Conservation (phyloP, 805 yeast genomes). For the Candida oleophila region DNA sequence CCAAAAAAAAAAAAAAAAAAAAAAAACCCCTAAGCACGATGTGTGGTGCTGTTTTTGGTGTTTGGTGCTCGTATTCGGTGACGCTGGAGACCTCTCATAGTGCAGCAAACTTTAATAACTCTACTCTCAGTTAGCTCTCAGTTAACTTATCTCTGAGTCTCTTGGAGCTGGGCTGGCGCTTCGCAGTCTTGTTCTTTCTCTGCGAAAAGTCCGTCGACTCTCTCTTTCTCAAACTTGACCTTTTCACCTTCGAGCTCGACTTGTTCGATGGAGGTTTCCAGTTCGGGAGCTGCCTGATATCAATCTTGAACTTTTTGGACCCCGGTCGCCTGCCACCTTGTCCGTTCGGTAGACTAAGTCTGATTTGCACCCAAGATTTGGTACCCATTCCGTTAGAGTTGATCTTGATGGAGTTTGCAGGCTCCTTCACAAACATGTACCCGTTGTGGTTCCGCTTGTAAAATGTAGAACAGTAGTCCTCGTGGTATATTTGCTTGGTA, state of each 20-base stretch:
- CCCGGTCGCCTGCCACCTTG: background rate
- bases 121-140: background rate
- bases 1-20: background rate
- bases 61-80: too few species aligned
- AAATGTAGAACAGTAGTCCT: constrained; percentile 31
- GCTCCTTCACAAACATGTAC: constrained; percentile 35
- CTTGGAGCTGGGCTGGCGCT: background rate
- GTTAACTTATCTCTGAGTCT: background rate
- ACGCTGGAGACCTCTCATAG: too few species aligned
- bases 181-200: background rate
- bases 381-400: constrained; percentile 16
- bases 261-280: constrained; percentile 23
- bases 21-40: background rate
- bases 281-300: constrained; percentile 21
- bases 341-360: constrained; percentile 15
- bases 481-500: constrained; percentile 11
- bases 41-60: too few species aligned
- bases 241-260: background rate
- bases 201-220: background rate
- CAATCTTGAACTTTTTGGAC: constrained; percentile 22
- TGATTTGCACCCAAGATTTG: constrained; percentile 26
- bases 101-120: too few species aligned
- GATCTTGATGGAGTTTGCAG: constrained; percentile 26
- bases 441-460: constrained; percentile 32
- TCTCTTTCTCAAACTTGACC: background rate